Base-by-base conservation (phyloP, 192 early-diverging fungal genomes). In the Coemansia interrupta region DNA sequence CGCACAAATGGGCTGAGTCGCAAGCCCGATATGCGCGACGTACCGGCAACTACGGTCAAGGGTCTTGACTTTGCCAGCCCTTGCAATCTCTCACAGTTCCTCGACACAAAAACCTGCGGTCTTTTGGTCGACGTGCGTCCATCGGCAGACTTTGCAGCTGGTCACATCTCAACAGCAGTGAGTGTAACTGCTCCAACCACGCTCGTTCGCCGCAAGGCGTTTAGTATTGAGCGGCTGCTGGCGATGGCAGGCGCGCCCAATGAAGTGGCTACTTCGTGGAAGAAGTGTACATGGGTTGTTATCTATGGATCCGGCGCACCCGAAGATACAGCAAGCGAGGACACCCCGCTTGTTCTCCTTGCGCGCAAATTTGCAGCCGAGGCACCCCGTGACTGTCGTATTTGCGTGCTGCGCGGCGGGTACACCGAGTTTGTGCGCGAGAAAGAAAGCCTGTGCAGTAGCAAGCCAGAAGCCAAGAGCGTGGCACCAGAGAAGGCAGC, bases 141-240 rank as follows among this genome's bases (percentile, higher is more conserved):
- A 5, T 85, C 84, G 48, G 68, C 75, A 9, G 82, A 81, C 10
- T 86, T 83, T 58, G 60, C 82, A 19, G 48, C 59, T 1, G 64
- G 75, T 17, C 81, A 76, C 20, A 83, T 93, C 23, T 58, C 61
- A 23, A 60, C 65, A 0, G 85, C 89, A 8, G 73, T 92, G 24
- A 89, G 81, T 61, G 74, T 94, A 44, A 83, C 80, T 44, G 73
- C 87, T 10, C 87, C 92, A 20, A 86, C 83, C 14, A 92, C 88
- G 17, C 79, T 94, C 29, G 72, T 92, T 39, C 86, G 85, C 58
- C 70, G 90, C 48, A 63, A 73, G 43, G 82, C 81, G 14, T 87
- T 83, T 56, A 81, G 85, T 1, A 67, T 87, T 12, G 85, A 89
- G 50, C 83, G 82, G 60, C 66, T 92, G 53, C 73, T 80, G 30